phyloP scores from a whole-genome alignment of 2,329 filamentous ascomycete genomes.

The Atkinsonella hypoxylon region DNA sequence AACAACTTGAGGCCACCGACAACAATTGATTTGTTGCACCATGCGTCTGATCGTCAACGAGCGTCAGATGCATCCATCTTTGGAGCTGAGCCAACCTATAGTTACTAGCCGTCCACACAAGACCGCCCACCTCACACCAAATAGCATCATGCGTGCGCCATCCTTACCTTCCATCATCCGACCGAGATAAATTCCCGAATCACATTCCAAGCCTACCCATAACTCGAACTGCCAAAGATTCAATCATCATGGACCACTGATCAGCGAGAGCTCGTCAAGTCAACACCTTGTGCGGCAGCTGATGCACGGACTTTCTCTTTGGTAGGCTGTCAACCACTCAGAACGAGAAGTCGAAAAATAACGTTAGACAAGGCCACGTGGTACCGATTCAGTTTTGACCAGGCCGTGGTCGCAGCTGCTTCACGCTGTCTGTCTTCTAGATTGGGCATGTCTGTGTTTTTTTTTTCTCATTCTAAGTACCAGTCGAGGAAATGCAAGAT shows the following conservation, averaged over 20 bases:
- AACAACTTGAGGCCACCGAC: too few relatives aligned
- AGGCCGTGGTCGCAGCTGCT: too few relatives aligned
- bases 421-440: neutral
- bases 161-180: neutral
- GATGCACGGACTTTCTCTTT: neutral
- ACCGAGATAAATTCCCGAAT: neutral
- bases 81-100: too few relatives aligned
- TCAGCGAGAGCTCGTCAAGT: neutral
- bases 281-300: neutral
- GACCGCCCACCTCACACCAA: too few relatives aligned
- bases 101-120: too few relatives aligned
- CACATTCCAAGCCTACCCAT: neutral
- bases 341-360: neutral
- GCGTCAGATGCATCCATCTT: neutral
- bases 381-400: neutral
- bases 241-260: too few relatives aligned
- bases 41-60: too few relatives aligned
- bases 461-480: neutral
- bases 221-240: neutral
- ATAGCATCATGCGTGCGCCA: neutral
- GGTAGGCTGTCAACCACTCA: neutral
- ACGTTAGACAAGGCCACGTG: neutral
- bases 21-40: too few relatives aligned
- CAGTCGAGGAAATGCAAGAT: too few relatives aligned
- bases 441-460: neutral